Conservation (phyloP, 2,329 filamentous ascomycete species). For the Didymella lethalis region DNA sequence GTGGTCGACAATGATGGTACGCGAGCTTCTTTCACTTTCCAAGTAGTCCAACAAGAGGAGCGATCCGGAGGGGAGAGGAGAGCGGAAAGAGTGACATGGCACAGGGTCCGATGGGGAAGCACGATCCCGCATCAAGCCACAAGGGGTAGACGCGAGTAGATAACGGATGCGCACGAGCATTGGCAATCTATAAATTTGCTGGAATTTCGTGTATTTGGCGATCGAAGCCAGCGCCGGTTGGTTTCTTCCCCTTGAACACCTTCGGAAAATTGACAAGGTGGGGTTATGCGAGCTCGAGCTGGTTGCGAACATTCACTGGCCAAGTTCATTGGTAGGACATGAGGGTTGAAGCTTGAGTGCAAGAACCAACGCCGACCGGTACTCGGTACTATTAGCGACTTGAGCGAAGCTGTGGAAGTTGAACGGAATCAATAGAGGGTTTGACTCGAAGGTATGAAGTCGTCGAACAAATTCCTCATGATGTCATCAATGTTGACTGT, state of each 20-base stretch:
- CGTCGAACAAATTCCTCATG: background rate
- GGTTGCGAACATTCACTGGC: too few relatives aligned
- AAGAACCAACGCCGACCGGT: too few relatives aligned
- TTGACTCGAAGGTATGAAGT: background rate
- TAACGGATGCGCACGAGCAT: background rate
- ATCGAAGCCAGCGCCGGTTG: background rate
- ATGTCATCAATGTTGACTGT: background rate
- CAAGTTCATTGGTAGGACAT: too few relatives aligned
- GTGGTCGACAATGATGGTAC: background rate
- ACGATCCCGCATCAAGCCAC: background rate
- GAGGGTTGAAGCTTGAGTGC: too few relatives aligned
- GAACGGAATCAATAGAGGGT: too few relatives aligned
- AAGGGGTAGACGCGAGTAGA: background rate
- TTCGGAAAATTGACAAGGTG: too few relatives aligned
- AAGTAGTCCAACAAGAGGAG: background rate
- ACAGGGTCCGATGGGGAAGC: background rate
- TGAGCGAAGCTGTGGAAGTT: too few relatives aligned
- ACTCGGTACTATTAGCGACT: too few relatives aligned
- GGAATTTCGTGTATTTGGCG: background rate
- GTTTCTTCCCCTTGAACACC: too few relatives aligned
- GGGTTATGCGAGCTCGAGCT: too few relatives aligned
- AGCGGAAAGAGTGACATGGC: constrained; percentile 3
- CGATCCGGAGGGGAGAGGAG: background rate
- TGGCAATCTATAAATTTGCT: background rate
- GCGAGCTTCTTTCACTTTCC: background rate